Conservation (phyloP, 2,329 filamentous ascomycete genomes). For the Aureobasidium sp. region DNA sequence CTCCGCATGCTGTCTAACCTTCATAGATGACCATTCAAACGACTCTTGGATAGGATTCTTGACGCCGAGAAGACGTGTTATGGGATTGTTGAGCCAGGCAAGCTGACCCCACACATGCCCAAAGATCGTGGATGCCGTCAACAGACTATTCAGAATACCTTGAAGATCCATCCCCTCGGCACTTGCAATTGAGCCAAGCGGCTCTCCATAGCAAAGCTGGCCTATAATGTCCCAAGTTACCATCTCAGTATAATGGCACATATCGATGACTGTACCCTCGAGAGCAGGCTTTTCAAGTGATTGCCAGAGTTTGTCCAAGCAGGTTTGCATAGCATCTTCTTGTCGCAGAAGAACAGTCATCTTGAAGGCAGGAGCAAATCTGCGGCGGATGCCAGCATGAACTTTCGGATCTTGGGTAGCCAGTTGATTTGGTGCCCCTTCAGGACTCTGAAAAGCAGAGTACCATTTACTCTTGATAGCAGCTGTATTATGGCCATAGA, state of each 20-base stretch:
- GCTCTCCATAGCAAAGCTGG: conserved; percentile 17
- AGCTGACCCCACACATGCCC: conserved; percentile 17
- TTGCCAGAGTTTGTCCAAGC: conserved; percentile 29
- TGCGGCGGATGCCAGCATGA: not conserved
- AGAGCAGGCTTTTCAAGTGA: conserved; percentile 12
- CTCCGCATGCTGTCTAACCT: conserved; percentile 11
- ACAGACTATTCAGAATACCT: not conserved
- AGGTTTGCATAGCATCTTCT: conserved; percentile 28
- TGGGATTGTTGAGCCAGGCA: conserved; percentile 12
- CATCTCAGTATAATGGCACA: conserved; percentile 17
- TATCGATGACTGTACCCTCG: conserved; percentile 21
- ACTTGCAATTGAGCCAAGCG: conserved; percentile 15
- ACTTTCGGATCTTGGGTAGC: conserved; percentile 3
- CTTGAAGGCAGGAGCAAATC: conserved; percentile 32
- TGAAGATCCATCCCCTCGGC: not conserved
- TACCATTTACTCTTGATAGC: conserved; percentile 21
- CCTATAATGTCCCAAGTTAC: conserved; percentile 22
- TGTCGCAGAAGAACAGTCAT: conserved; percentile 36
- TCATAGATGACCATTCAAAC: conserved; percentile 15
- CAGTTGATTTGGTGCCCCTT: not conserved
- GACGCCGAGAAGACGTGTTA: conserved; percentile 6
- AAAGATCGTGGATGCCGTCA: conserved; percentile 1
- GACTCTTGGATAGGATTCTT: conserved; percentile 13
- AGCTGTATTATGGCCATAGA: conserved; percentile 33
- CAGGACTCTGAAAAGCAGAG: not conserved